These are phyloP conservation scores for Termitomyces heimii DNA, from an alignment of 768 basidiomycete species.

Conservation along the genomic window DNA sequence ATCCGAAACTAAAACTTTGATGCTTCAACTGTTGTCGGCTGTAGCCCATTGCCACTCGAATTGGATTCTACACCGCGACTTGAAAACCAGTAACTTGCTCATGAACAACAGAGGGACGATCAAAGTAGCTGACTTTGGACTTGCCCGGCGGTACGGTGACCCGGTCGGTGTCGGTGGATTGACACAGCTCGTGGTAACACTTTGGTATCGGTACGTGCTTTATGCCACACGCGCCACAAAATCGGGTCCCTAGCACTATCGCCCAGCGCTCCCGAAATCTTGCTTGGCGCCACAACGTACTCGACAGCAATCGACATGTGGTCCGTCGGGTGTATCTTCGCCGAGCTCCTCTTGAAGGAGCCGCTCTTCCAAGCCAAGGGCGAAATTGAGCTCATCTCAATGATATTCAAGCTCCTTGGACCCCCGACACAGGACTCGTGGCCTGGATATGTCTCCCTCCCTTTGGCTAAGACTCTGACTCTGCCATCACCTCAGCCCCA, in stretches of 20 bases:
- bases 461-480: conserved; percentile 73
- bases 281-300: conserved; percentile 89
- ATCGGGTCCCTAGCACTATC: conserved; percentile 9
- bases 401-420: conserved; percentile 94
- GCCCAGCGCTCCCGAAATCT: conserved; percentile 86
- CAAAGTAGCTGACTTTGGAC: conserved; percentile 97
- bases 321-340: conserved; percentile 99
- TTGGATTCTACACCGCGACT: conserved; percentile 96
- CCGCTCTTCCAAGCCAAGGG: conserved; percentile 97
- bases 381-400: conserved; percentile 86
- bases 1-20: conserved; percentile 96
- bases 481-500: conserved; percentile 70
- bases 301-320: conserved; percentile 97
- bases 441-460: conserved; percentile 79
- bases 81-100: conserved; percentile 95
- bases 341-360: conserved; percentile 90
- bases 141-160: conserved; percentile 93
- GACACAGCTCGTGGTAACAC: conserved; percentile 96
- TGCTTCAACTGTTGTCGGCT: conserved; percentile 90
- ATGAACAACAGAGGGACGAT: conserved; percentile 99
- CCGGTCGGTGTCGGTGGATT: conserved; percentile 94
- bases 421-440: conserved; percentile 84
- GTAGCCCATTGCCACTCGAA: conserved; percentile 91
- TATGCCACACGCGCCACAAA: neutral
- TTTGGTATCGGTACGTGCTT: conserved; percentile 87